These are phyloP conservation scores for Colletotrichum sp. DNA, from an alignment of 2,329 filamentous ascomycete species.

Conservation along the genomic window DNA sequence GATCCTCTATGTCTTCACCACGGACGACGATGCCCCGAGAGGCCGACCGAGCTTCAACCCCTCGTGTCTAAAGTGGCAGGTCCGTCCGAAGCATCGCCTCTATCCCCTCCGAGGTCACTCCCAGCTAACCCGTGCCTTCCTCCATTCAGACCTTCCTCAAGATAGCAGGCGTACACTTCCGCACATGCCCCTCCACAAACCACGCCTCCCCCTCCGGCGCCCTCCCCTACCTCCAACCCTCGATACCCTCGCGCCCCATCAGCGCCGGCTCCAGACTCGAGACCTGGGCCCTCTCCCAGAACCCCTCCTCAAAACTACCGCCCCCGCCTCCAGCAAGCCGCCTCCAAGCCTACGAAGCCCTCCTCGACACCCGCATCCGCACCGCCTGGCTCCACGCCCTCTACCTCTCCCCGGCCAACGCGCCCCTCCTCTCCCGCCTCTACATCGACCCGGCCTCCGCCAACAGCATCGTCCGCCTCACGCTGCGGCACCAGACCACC, in stretches of 20 bases:
- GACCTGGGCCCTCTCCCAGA: slow-evolving; percentile 66
- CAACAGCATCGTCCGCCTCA: slow-evolving; percentile 65
- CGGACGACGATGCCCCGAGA: slow-evolving; percentile 61
- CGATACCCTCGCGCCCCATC: slow-evolving; percentile 48
- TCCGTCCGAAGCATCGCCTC: slow-evolving; percentile 43
- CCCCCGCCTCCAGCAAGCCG: slow-evolving; percentile 42
- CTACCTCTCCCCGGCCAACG: slow-evolving; percentile 75
- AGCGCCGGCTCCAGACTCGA: slow-evolving; percentile 67
- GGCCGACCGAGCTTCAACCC: slow-evolving; percentile 86
- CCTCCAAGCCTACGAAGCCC: slow-evolving; percentile 77
- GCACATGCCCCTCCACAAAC: slow-evolving; percentile 78
- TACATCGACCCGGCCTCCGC: slow-evolving; percentile 72
- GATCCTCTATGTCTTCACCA: slow-evolving; percentile 80
- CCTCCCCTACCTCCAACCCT: slow-evolving; percentile 84
- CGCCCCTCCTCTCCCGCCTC: slow-evolving; percentile 69
- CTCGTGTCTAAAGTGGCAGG: slow-evolving; percentile 95
- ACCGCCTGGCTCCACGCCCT: slow-evolving; percentile 88
- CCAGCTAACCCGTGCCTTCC: background rate
- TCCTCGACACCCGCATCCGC: slow-evolving; percentile 79
- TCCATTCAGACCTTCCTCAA: slow-evolving; percentile 76
- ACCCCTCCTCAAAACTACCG: background rate
- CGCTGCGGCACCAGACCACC: slow-evolving; percentile 71
- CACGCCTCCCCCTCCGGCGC: slow-evolving; percentile 89
- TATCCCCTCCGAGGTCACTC: background rate
- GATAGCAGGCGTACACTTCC: slow-evolving; percentile 74